Conservation (phyloP, 1,139 yeast species). For the Entelexis paramagnoliae region DNA sequence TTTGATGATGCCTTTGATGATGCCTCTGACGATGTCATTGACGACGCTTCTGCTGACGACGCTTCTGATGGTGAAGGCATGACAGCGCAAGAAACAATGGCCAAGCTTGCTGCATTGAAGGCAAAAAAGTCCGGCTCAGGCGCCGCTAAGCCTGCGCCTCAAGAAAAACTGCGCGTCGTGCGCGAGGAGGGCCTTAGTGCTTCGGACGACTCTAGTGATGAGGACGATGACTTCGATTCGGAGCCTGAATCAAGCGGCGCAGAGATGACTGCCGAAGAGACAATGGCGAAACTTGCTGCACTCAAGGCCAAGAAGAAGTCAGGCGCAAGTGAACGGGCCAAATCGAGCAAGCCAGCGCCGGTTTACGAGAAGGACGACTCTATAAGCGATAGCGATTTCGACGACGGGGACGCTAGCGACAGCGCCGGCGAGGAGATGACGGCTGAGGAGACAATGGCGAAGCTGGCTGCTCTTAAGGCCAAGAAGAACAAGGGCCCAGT, state of each 20-base stretch:
- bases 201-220: no score
- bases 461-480: slow-evolving; percentile 25
- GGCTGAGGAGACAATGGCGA: slow-evolving; percentile 23
- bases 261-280: slow-evolving; percentile 4
- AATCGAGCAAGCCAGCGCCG: no score
- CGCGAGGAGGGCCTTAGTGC: no score
- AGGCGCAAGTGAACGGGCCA: background rate
- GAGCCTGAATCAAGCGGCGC: no score
- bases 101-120: slow-evolving; percentile 8
- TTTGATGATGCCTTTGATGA: no score
- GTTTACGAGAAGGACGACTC: slow-evolving; percentile 8
- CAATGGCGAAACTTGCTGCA: slow-evolving; percentile 8
- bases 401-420: no score
- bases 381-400: slow-evolving; percentile 2
- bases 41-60: no score
- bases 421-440: slow-evolving; percentile 13
- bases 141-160: no score
- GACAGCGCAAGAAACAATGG: slow-evolving; percentile 7
- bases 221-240: no score
- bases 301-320: slow-evolving; percentile 1
- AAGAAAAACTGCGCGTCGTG: no score
- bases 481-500: background rate
- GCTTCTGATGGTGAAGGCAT: slow-evolving; percentile 10
- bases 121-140: background rate
- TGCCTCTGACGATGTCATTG: no score